These are phyloP conservation scores for Boletus sensibilis DNA, from an alignment of 768 basidiomycete genomes.

Conservation along the genomic window DNA sequence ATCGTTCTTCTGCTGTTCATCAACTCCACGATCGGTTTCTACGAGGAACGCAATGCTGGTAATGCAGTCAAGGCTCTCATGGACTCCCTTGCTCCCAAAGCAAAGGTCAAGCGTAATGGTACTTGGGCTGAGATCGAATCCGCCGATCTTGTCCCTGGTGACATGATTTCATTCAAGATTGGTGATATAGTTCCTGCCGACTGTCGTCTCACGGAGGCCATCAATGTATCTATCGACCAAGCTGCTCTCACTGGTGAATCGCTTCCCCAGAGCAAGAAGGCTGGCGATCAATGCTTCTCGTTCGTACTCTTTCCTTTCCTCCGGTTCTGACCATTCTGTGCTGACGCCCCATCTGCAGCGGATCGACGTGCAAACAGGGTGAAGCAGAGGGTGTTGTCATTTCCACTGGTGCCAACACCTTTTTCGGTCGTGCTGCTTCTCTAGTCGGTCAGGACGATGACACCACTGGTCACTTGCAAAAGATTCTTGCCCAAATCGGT, in stretches of 20 bases:
- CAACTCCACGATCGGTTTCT: conserved; percentile 98
- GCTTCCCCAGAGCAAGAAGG: conserved; percentile 88
- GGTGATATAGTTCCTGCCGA: conserved; percentile 98
- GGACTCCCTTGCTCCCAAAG: conserved; percentile 99
- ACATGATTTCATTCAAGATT: conserved; percentile 97
- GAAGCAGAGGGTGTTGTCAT: conserved; percentile 99
- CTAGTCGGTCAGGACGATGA: conserved; percentile 98
- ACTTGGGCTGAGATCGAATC: conserved; percentile 91
- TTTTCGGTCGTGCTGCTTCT: conserved; percentile 98
- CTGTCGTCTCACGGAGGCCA: conserved; percentile 92
- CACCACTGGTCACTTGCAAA: conserved; percentile 96
- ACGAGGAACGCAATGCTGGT: conserved; percentile 95
- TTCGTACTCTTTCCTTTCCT: conserved; percentile 41
- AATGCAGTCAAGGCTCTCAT: conserved; percentile 99
- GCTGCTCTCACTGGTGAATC: conserved; percentile 98
- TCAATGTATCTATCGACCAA: conserved; percentile 98
- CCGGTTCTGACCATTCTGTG: not conserved
- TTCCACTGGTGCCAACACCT: conserved; percentile 96
- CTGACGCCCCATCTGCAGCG: conserved; percentile 42
- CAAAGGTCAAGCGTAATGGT: conserved; percentile 86
- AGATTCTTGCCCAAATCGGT: conserved; percentile 96
- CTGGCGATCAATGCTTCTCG: conserved; percentile 98
- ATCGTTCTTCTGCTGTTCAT: conserved; percentile 87
- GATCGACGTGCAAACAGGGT: conserved; percentile 98
- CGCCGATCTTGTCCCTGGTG: conserved; percentile 86